Base-by-base conservation (phyloP, 1,284 basidiomycete genomes). In the Moesziomyces parantarcticus region DNA sequence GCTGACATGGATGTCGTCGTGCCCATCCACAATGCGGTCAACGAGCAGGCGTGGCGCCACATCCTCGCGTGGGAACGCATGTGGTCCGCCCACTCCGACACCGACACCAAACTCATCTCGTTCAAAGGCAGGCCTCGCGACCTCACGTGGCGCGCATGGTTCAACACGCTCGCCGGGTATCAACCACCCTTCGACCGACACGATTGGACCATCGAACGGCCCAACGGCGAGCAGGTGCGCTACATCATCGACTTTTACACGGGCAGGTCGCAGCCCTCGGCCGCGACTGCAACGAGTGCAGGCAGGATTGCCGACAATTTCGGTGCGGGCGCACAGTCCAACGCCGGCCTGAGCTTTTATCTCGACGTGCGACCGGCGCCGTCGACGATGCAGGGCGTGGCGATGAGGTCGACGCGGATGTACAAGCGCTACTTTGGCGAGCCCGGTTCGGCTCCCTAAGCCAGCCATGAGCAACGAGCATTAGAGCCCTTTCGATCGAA, bases 231-330 rank as follows among this genome's bases (percentile, higher is more conserved):
- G 41, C 90, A 89, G 56, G 87, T 95, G 80, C 90, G 96, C 67
- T 99, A 99, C 86, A 90, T 99, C 59, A 97, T 99, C 76, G 96
- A 99, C 85, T 99, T 98, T 84, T 99, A 99, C 87, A 92, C 93
- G 0, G 96, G 97, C n/a, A 49, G 77, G 86, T 5, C 74, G 85
- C 25, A 83, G 86, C 13, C 85, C 85, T 49, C n/a, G n/a, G n/a
- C 26, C 47, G 47, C 25, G 55, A 87, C 87, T 66, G 32, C 23
- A 23, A n/a, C 36, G 11, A 42, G 23, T 11, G 32, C 55, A 3
- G n/a, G 34, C 11, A 52, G 53, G 8, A 58, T 59, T 14, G 51
- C 58, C 10, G 42, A 57, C 18, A 36, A 57, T 39, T 49, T 68
- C 49, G 53, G 53, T 5, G 57, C 53, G 8, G 63, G 65, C 18